Conservation (phyloP, 2,329 filamentous ascomycete species). For the Knoxdaviesia capensis region DNA sequence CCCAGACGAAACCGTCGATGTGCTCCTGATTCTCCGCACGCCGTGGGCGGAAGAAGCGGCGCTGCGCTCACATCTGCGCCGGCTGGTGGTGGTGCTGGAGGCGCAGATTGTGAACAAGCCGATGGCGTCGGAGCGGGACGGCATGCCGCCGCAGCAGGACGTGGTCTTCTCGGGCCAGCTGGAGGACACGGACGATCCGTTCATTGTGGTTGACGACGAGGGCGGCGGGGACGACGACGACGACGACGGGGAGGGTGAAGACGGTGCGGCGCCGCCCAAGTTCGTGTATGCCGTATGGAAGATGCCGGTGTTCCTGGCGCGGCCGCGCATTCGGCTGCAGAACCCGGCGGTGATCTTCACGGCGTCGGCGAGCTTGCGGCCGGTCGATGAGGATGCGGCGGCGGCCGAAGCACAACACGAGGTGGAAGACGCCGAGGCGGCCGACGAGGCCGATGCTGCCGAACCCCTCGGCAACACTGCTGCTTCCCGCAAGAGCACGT, state of each 20-base stretch:
- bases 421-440: no score
- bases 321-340: constrained; percentile 44
- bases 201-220: constrained; percentile 26
- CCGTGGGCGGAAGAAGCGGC: constrained; percentile 35
- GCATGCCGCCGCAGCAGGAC: constrained; percentile 24
- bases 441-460: constrained; percentile 9
- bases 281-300: constrained; percentile 40
- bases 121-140: constrained; percentile 22
- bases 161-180: constrained; percentile 36
- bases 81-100: constrained; percentile 47
- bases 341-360: constrained; percentile 46
- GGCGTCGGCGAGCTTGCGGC: constrained; percentile 38
- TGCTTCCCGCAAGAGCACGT: constrained; percentile 16
- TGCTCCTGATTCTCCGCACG: constrained; percentile 48
- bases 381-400: constrained; percentile 11
- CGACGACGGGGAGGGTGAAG: constrained; percentile 9
- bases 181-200: constrained; percentile 26
- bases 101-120: constrained; percentile 41
- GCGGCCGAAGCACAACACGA: no score
- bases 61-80: constrained; percentile 36
- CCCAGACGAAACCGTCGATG: constrained; percentile 51
- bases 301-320: constrained; percentile 31
- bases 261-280: constrained; percentile 9
- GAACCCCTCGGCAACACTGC: constrained; percentile 1
- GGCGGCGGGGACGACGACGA: constrained; percentile 11